Conservation (phyloP, 2,329 filamentous ascomycete species). For the Domatiomyces globalis region DNA sequence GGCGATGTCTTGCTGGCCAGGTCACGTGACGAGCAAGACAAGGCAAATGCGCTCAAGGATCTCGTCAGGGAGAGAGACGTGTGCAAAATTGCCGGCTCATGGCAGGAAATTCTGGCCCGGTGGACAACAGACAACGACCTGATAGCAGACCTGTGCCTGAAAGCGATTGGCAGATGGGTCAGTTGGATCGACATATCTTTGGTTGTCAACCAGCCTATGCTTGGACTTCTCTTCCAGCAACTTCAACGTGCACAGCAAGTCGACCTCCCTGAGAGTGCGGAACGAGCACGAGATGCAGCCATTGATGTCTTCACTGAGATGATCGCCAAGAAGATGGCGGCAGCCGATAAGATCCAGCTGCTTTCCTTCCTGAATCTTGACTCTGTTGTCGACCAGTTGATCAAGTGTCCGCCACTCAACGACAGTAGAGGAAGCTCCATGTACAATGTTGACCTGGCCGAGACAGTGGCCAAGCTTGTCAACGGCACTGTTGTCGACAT, state of each 20-base stretch:
- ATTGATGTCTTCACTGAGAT: slow-evolving; percentile 94
- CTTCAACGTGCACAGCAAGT: slow-evolving; percentile 58
- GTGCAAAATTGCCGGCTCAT: slow-evolving; percentile 71
- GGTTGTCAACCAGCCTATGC: slow-evolving; percentile 78
- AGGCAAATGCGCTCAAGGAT: slow-evolving; percentile 84
- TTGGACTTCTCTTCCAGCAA: slow-evolving; percentile 71
- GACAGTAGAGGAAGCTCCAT: slow-evolving; percentile 66
- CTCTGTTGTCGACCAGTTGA: slow-evolving; percentile 71
- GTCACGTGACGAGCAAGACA: slow-evolving; percentile 63
- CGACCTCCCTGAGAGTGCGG: slow-evolving; percentile 52
- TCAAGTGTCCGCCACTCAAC: slow-evolving; percentile 65
- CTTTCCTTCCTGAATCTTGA: slow-evolving; percentile 80
- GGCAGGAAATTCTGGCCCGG: slow-evolving; percentile 75
- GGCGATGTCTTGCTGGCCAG: slow-evolving; percentile 79
- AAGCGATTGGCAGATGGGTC: slow-evolving; percentile 90
- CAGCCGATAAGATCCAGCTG: slow-evolving; percentile 83
- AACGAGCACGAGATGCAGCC: slow-evolving; percentile 75
- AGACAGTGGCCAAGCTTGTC: slow-evolving; percentile 87
- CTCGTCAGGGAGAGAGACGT: slow-evolving; percentile 75
- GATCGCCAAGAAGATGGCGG: slow-evolving; percentile 94
- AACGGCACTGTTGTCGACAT: slow-evolving; percentile 82
- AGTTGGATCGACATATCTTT: slow-evolving; percentile 97
- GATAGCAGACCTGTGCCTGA: slow-evolving; percentile 76
- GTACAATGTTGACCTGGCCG: slow-evolving; percentile 91
- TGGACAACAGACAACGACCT: slow-evolving; percentile 58